A percentile compares a stretch with the other conserved stretches of the same genome.
These are phyloP conservation scores for Ophiorrhiza pumila DNA, from an alignment of 257 asterid species.

Conservation along the genomic window DNA sequence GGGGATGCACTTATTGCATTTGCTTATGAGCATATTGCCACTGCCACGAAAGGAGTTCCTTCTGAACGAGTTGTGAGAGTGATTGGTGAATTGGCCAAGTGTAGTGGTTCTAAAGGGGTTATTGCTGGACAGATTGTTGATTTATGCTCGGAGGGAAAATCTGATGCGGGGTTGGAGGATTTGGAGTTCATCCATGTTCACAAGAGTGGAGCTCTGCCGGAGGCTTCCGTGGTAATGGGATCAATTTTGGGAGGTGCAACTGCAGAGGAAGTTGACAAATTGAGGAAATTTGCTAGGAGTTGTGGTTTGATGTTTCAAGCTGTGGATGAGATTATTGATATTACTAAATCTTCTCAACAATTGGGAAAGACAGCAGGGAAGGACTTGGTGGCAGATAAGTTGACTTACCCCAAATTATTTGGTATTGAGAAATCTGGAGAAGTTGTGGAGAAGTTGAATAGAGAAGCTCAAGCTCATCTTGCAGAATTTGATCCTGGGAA, in stretches of 20 bases:
- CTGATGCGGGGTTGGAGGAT: slow-evolving; percentile 45
- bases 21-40: slow-evolving; percentile 46
- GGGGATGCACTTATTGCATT: slow-evolving; percentile 57
- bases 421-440: slow-evolving; percentile 58
- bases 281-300: slow-evolving; percentile 49
- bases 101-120: slow-evolving; percentile 43
- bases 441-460: slow-evolving; percentile 50
- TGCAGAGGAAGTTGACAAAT: slow-evolving; percentile 34
- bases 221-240: slow-evolving; percentile 53
- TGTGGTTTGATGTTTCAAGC: slow-evolving; percentile 60
- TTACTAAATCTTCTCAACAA: slow-evolving; percentile 51
- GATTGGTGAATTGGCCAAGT: slow-evolving; percentile 42
- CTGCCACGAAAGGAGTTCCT: slow-evolving; percentile 34
- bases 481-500: slow-evolving; percentile 41
- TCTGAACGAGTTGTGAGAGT: slow-evolving; percentile 33
- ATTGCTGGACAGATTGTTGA: slow-evolving; percentile 59
- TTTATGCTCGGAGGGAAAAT: slow-evolving; percentile 38
- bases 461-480: slow-evolving; percentile 49
- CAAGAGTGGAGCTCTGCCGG: slow-evolving; percentile 57
- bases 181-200: slow-evolving; percentile 53
- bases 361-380: slow-evolving; percentile 68
- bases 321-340: slow-evolving; percentile 61
- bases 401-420: slow-evolving; percentile 55
- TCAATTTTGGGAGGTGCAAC: slow-evolving; percentile 57
- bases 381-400: slow-evolving; percentile 54